Conservation (phyloP, 2,329 filamentous ascomycete genomes). For the Penicillium verrucosum region DNA sequence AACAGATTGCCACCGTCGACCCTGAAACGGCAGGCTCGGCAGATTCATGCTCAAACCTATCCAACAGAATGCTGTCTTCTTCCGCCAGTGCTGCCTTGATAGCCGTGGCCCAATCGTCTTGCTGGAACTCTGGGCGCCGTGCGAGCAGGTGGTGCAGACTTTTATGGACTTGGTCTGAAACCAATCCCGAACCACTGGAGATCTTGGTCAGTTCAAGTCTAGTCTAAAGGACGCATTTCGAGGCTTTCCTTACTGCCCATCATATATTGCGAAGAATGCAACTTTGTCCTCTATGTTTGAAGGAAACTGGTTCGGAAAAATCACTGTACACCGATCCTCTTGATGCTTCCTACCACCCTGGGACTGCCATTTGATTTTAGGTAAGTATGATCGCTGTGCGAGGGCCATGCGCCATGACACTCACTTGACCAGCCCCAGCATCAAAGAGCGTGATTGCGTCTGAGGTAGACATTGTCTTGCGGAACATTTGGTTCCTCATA, state of each 20-base stretch:
- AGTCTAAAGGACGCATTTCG: not conserved
- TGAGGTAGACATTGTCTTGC: slow-evolving; percentile 22
- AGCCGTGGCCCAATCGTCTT: slow-evolving; percentile 29
- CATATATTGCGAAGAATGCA: slow-evolving; percentile 35
- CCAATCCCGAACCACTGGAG: slow-evolving; percentile 30
- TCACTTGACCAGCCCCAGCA: slow-evolving; percentile 31
- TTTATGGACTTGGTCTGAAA: slow-evolving; percentile 33
- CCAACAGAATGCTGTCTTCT: slow-evolving; percentile 30
- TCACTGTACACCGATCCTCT: slow-evolving; percentile 31
- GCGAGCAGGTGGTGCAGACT: slow-evolving; percentile 27
- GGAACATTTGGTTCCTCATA: slow-evolving; percentile 21
- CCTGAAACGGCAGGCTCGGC: slow-evolving; percentile 30
- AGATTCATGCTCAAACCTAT: slow-evolving; percentile 25
- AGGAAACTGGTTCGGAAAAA: slow-evolving; percentile 32
- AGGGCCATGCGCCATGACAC: not conserved
- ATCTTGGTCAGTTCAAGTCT: not conserved
- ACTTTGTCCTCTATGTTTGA: slow-evolving; percentile 26
- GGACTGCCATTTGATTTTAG: slow-evolving; percentile 17
- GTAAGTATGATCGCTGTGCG: not conserved
- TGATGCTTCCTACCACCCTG: slow-evolving; percentile 31
- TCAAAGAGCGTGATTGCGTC: slow-evolving; percentile 31
- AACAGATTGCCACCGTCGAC: slow-evolving; percentile 35
- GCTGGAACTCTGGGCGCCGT: slow-evolving; percentile 30
- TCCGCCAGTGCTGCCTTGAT: slow-evolving; percentile 31
- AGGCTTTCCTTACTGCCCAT: slow-evolving; percentile 33